phyloP scores from a whole-genome alignment of 306 rosid species.

The Acacia melanoxylon region DNA sequence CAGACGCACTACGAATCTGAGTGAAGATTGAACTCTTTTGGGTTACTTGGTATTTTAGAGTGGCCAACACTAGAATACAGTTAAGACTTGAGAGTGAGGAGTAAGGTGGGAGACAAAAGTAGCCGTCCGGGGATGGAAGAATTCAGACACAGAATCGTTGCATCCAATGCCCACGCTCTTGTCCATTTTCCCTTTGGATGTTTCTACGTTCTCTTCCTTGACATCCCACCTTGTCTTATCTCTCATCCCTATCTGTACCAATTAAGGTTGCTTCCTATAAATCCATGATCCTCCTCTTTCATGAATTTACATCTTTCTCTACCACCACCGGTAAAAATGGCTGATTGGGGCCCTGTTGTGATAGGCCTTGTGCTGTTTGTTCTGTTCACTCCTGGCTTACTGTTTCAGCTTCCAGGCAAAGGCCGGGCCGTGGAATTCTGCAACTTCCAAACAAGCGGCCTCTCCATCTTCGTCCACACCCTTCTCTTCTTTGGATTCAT shows the following conservation, averaged over 20 bases:
- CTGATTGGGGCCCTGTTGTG: constrained; percentile 77
- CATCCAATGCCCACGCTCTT: constrained; percentile 32
- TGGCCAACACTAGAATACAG: neutral
- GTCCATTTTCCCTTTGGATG: constrained; percentile 25
- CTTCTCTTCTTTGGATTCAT: constrained; percentile 72
- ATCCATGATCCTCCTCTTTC: neutral
- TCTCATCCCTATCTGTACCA: neutral
- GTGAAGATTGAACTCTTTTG: neutral
- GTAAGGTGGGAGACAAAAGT: neutral
- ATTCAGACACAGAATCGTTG: constrained; percentile 18
- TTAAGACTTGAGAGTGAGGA: neutral
- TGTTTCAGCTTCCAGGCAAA: constrained; percentile 82
- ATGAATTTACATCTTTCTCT: neutral
- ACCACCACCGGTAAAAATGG: constrained; percentile 39
- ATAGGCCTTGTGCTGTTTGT: constrained; percentile 68
- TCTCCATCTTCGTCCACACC: constrained; percentile 73
- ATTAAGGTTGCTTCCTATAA: constrained; percentile 4
- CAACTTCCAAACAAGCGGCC: constrained; percentile 70
- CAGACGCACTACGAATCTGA: too few species aligned
- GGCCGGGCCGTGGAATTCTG: constrained; percentile 51
- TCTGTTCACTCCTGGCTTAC: constrained; percentile 63
- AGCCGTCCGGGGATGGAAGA: constrained; percentile 26
- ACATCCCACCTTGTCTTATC: constrained; percentile 31
- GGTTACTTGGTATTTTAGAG: neutral
- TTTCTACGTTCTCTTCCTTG: constrained; percentile 6